Conservation (phyloP, 257 asterid species). For the Rhazya stricta region DNA sequence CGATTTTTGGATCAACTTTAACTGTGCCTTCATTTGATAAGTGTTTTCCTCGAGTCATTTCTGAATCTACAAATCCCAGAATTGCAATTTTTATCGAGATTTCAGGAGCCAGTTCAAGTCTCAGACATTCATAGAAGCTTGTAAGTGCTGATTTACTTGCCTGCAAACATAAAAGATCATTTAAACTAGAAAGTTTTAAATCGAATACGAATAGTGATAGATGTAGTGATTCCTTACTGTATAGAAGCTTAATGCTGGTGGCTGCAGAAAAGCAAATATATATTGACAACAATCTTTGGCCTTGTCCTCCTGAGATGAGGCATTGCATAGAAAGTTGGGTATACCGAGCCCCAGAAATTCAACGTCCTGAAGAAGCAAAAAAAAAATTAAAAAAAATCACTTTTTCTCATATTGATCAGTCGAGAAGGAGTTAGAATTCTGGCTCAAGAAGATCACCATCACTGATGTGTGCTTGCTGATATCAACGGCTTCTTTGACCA, state of each 20-base stretch:
- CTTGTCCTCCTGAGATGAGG: not conserved
- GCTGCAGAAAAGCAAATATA: not conserved
- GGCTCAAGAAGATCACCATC: conserved; percentile 1
- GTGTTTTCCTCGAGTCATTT: conserved; percentile 13
- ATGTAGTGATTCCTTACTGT: not conserved
- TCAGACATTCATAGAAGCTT: conserved; percentile 21
- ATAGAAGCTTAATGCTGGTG: not conserved
- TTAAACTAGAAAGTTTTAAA: not conserved
- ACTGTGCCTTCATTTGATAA: conserved; percentile 7
- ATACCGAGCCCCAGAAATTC: conserved; percentile 13
- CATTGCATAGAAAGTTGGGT: not conserved
- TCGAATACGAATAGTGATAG: no score
- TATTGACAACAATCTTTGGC: not conserved
- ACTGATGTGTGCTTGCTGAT: conserved; percentile 20
- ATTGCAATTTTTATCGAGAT: conserved; percentile 16
- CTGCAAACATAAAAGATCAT: not conserved
- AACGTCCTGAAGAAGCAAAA: no score
- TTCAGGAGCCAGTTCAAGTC: conserved; percentile 21
- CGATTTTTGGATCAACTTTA: not conserved
- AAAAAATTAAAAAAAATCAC: no score
- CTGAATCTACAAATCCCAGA: conserved; percentile 16
- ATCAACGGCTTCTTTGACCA: conserved; percentile 37
- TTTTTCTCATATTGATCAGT: not conserved
- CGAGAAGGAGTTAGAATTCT: not conserved
- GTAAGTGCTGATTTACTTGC: conserved; percentile 23